Conservation (phyloP, 352 stramenopile genomes). For the Phytophthora melonis region DNA sequence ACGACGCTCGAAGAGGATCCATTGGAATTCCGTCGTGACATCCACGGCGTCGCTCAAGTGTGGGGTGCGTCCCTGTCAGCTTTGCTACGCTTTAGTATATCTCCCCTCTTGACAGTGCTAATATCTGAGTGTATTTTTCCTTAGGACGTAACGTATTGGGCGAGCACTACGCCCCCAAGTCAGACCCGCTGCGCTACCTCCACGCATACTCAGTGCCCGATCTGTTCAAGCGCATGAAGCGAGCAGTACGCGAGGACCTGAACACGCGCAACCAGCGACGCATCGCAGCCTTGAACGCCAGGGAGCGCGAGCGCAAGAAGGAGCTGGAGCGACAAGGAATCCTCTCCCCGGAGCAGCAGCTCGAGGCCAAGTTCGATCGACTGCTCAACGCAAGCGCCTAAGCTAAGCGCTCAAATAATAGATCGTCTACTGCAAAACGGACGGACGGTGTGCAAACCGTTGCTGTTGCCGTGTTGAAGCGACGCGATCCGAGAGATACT, state of each 20-base stretch:
- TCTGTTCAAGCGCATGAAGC: conserved; percentile 44
- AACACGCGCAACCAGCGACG: conserved; percentile 38
- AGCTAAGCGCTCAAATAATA: background rate
- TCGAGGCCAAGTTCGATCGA: conserved; percentile 45
- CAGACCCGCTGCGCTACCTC: conserved; percentile 31
- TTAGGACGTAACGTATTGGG: conserved; percentile 40
- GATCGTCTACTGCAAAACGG: background rate
- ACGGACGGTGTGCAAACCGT: conserved; percentile 8
- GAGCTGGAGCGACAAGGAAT: conserved; percentile 35
- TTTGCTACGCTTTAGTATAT: background rate
- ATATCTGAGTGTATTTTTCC: background rate
- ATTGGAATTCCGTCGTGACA: conserved; percentile 41
- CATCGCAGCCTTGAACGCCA: conserved; percentile 41
- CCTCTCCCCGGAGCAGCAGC: conserved; percentile 38
- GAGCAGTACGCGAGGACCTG: conserved; percentile 34
- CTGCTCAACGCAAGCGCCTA: conserved; percentile 31
- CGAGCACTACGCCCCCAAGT: conserved; percentile 32
- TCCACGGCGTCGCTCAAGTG: conserved; percentile 22
- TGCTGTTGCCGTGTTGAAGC: conserved; percentile 18
- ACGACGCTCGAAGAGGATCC: conserved; percentile 28
- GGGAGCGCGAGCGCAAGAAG: conserved; percentile 30
- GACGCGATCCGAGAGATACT: conserved; percentile 17
- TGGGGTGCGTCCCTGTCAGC: conserved; percentile 17
- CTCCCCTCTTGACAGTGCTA: no score
- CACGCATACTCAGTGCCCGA: conserved; percentile 25